Base-by-base conservation (phyloP, 2,329 filamentous ascomycete genomes). In the Diaporthe ampelina region DNA sequence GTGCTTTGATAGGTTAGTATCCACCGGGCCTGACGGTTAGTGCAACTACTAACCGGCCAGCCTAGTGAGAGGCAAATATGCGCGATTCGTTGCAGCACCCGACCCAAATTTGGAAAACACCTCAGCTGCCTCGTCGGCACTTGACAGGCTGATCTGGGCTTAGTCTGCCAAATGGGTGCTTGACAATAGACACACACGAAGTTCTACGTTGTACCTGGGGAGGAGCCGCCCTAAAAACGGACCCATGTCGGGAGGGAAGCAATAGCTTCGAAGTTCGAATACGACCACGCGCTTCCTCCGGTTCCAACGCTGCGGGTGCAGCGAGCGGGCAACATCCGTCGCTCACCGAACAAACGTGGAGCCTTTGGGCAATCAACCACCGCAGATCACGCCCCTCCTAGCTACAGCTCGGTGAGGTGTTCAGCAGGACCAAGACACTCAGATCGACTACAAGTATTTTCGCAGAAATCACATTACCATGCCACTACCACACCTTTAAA, bases 281-380 rank as follows among this genome's bases (percentile, higher is more conserved):
- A 68, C 63, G 63, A 68, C 63, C 43, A 68, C 15, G n/a, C 48
- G 29, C 29, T 29, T 52, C 63, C 48, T 68, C 48, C 63, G 45
- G 8, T 45, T 15, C 37, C 37, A 63, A 63, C 37, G n/a, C 58
- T 48, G 17, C 40, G 40, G 59, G 32, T 65, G 19, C 24, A 65
- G 40, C 59, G 40, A 52, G 32, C 63, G 63, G 63, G 15, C 63
- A 68, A 68, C 21, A 68, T 68, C 63, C 63, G 63, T 54, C 48
- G 63, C 63, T 54, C 63, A 67, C 63, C 63, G 63, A 67, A 1
- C 63, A 48, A 52, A 1, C 63, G 21, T 52, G 63, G 61, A 19
- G 24, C 63, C 32, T 21, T 26, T 48, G 59, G 24, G 3, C 59
- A 65, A 48, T 65, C 40, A 32, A 48, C 26, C 24, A 48, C 2